phyloP scores from a whole-genome alignment of 345 rosid species.

The sweet orange (Citrus sinensis) region DVS_A1.0 CM039164.1:3138001-3138500 shows the following conservation, averaged over 20 bases:
- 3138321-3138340: neutral
- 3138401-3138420: constrained; percentile 57
- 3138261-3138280: neutral
- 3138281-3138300: neutral
- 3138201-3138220: neutral
- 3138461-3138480: constrained; percentile 95
- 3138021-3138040: neutral
- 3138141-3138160: neutral
- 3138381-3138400: neutral
- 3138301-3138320: neutral
- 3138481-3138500: constrained; percentile 91
- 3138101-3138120: neutral
- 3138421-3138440: constrained; percentile 99
- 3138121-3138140: neutral
- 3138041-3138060: neutral
- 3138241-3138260: neutral
- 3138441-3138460: constrained; percentile 83
- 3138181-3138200: neutral
- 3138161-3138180: neutral
- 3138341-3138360: neutral
- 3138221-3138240: neutral
- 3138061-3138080: neutral
- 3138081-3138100: neutral
- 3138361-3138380: neutral
- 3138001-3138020: neutral